A percentile compares a stretch with the other conserved stretches of the same genome.
Evolutionary conservation across 257 asterid species (phyloP).

Genomic region (Misopates orontium): DNA sequence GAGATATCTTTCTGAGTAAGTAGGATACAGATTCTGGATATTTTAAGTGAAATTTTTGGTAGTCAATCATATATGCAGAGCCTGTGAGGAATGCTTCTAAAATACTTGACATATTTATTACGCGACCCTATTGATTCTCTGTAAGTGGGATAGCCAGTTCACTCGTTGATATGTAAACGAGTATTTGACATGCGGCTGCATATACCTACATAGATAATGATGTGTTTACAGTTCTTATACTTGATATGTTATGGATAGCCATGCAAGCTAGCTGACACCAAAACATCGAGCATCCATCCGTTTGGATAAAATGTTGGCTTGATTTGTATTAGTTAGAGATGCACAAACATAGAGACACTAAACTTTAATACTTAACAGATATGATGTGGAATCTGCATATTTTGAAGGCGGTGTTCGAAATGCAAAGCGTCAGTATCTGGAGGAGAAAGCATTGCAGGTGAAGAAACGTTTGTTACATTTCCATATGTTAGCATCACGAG

Average conservation of each 20-base stretch:
- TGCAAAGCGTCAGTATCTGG: conserved; percentile 46
- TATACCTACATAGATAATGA: too few relatives aligned
- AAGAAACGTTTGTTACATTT: not conserved
- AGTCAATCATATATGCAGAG: conserved; percentile 7
- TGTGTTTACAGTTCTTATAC: too few relatives aligned
- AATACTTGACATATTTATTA: not conserved
- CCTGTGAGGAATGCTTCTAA: not conserved
- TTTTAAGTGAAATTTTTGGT: not conserved
- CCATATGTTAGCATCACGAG: not conserved
- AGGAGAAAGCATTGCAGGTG: conserved; percentile 47
- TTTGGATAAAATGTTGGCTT: conserved; percentile 1
- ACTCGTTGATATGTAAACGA: not conserved
- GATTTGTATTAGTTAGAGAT: not conserved
- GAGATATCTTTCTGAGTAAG: conserved; percentile 52
- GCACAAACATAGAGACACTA: not conserved
- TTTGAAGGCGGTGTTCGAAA: conserved; percentile 56
- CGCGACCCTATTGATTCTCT: not conserved
- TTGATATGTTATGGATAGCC: too few relatives aligned
- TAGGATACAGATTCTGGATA: not conserved
- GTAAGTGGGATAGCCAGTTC: not conserved
- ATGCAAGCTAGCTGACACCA: too few relatives aligned
- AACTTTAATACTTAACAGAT: conserved; percentile 37
- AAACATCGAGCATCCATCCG: too few relatives aligned
- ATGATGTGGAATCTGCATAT: conserved; percentile 48
- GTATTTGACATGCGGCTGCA: not conserved